phyloP scores from a whole-genome alignment of 176 grass and related monocot genomes.

The Oryza brachyantha region DNA sequence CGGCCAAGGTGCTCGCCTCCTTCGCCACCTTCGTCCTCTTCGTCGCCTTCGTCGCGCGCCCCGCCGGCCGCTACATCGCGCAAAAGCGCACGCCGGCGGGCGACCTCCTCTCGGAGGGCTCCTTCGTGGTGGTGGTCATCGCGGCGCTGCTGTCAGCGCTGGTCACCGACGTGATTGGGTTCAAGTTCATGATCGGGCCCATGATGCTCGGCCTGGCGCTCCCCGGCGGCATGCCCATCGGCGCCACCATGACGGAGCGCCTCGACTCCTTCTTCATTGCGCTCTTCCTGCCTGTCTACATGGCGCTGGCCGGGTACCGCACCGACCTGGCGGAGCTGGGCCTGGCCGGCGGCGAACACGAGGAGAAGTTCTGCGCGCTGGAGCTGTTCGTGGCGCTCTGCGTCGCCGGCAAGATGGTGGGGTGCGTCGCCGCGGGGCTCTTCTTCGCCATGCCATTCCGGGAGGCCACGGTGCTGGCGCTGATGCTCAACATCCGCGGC shows the following conservation, averaged over 20 bases:
- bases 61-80: conserved; percentile 27
- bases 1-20: conserved; percentile 33
- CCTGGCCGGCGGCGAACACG: background rate
- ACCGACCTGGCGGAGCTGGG: conserved; percentile 54
- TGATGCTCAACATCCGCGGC: conserved; percentile 70
- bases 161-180: conserved; percentile 58
- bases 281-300: conserved; percentile 66
- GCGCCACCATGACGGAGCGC: conserved; percentile 68
- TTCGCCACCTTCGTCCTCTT: conserved; percentile 36
- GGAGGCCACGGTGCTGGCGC: conserved; percentile 50
- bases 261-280: conserved; percentile 72
- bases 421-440: conserved; percentile 45
- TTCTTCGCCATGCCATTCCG: conserved; percentile 56
- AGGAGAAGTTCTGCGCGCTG: conserved; percentile 46
- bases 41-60: conserved; percentile 43
- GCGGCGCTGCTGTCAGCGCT: conserved; percentile 52
- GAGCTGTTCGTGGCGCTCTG: conserved; percentile 69
- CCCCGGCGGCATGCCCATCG: conserved; percentile 76
- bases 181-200: conserved; percentile 64
- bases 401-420: conserved; percentile 58
- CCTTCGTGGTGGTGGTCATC: conserved; percentile 57
- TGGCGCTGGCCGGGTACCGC: conserved; percentile 65
- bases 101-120: conserved; percentile 41
- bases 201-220: conserved; percentile 65
- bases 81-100: conserved; percentile 39